Conservation (phyloP, 2,329 filamentous ascomycete species). For the Albifimbria verrucaria region DNA sequence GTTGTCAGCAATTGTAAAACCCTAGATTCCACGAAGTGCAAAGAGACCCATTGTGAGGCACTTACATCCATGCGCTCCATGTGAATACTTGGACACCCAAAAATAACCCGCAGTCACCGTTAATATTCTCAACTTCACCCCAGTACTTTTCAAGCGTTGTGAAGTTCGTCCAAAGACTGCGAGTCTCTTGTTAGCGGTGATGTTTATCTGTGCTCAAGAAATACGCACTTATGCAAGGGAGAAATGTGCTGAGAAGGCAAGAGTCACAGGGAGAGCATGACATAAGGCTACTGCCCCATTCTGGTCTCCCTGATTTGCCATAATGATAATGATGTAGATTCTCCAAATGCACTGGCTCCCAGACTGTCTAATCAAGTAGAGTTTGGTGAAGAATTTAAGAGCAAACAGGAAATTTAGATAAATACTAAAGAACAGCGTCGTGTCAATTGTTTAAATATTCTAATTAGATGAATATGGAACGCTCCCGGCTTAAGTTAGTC, state of each 20-base stretch:
- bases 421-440: too few relatives aligned
- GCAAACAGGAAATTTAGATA: too few relatives aligned
- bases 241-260: slow-evolving; percentile 35
- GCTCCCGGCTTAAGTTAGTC: too few relatives aligned
- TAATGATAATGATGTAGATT: background rate
- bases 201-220: slow-evolving; percentile 2
- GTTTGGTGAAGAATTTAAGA: too few relatives aligned
- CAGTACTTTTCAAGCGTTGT: slow-evolving; percentile 41
- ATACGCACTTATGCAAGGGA: slow-evolving; percentile 42
- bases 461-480: too few relatives aligned
- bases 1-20: background rate
- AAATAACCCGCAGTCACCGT: slow-evolving; percentile 41
- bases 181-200: slow-evolving; percentile 4
- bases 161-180: slow-evolving; percentile 42
- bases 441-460: too few relatives aligned
- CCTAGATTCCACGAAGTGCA: background rate
- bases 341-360: too few relatives aligned
- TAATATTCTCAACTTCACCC: slow-evolving; percentile 35
- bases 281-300: slow-evolving; percentile 36
- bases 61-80: slow-evolving; percentile 42
- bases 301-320: slow-evolving; percentile 1
- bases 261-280: slow-evolving; percentile 36
- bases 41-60: too few relatives aligned
- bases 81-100: slow-evolving; percentile 34
- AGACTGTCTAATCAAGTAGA: too few relatives aligned